These are phyloP conservation scores for Bolboschoenoplectus hybrid DNA, from an alignment of 202 grass and related monocot genomes.

Conservation along the genomic window DNA sequence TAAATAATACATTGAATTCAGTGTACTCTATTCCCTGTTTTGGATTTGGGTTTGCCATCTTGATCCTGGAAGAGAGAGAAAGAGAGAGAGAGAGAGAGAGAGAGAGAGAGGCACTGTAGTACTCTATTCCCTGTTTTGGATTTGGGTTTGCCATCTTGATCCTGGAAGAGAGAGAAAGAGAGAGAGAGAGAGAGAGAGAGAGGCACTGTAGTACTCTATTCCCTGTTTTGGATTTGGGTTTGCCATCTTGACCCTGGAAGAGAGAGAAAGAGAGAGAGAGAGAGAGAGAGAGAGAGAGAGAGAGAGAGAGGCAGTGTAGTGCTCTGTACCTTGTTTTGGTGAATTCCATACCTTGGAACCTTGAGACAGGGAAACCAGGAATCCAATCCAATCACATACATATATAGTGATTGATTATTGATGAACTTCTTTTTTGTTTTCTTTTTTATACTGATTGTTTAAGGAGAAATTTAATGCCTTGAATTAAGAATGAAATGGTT, in stretches of 20 bases:
- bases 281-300: too few species aligned
- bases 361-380: neutral
- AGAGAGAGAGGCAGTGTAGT: neutral
- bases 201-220: neutral
- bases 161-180: too few species aligned
- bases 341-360: neutral
- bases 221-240: neutral
- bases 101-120: too few species aligned
- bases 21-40: slow-evolving; percentile 34
- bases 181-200: too few species aligned
- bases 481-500: neutral
- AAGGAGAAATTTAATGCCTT: neutral
- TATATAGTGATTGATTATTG: neutral
- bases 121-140: too few species aligned
- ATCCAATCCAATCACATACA: neutral
- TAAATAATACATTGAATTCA: slow-evolving; percentile 9
- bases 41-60: slow-evolving; percentile 20
- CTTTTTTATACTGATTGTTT: neutral
- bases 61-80: too few species aligned
- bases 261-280: too few species aligned
- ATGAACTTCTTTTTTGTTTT: neutral
- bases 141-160: too few species aligned
- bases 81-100: too few species aligned
- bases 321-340: neutral
- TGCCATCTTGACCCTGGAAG: too few species aligned